Conservation (phyloP, 192 early-diverging fungal species). For the Gamsiella multidivaricata region DNA sequence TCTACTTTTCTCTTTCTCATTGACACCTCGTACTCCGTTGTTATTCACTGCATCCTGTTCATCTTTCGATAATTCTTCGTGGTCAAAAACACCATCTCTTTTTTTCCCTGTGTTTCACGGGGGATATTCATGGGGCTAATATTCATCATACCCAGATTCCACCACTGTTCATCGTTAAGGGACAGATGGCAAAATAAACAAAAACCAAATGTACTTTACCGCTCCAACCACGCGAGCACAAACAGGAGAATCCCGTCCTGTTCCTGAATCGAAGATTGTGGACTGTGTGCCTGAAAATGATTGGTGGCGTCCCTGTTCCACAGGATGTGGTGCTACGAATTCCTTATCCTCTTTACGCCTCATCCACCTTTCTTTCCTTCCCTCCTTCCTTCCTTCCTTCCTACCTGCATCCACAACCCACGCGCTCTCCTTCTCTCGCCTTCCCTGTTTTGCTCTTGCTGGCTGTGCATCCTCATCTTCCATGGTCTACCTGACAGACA, state of each 20-base stretch:
- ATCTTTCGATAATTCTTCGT: constrained; percentile 3
- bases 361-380: not conserved
- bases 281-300: too few relatives aligned
- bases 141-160: too few relatives aligned
- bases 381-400: not conserved
- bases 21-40: not conserved
- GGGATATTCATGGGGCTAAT: too few relatives aligned
- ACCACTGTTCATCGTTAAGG: too few relatives aligned
- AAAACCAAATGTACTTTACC: too few relatives aligned
- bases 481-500: constrained; percentile 40
- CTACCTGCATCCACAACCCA: not conserved
- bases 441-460: not conserved
- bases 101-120: too few relatives aligned
- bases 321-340: too few relatives aligned
- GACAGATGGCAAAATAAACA: too few relatives aligned
- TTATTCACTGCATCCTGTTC: not conserved
- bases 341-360: not conserved
- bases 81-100: constrained; percentile 9
- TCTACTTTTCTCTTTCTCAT: constrained; percentile 1
- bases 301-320: too few relatives aligned
- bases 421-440: not conserved
- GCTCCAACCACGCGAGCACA: too few relatives aligned
- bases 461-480: constrained; percentile 1
- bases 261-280: too few relatives aligned
- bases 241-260: too few relatives aligned